Conservation (phyloP, 148 eudicot species). For the Amaranthus palmeri region DNA sequence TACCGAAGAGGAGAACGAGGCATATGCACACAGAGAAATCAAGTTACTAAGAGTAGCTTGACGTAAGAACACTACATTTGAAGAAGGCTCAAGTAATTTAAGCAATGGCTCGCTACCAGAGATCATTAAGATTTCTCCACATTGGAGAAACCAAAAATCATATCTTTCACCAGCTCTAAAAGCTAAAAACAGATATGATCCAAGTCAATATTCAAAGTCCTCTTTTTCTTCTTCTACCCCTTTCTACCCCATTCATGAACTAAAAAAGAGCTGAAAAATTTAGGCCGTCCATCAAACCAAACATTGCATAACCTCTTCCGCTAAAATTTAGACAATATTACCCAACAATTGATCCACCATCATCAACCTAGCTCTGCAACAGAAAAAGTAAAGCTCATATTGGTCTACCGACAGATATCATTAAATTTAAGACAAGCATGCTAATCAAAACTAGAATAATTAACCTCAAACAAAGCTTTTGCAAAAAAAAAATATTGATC, state of each 20-base stretch:
- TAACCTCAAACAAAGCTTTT: background rate
- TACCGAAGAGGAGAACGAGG: conserved; percentile 34
- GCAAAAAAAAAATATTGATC: background rate
- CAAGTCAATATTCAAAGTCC: background rate
- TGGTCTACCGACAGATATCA: background rate
- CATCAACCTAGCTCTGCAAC: conserved; percentile 16
- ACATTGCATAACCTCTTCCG: background rate
- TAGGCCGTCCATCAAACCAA: conserved; percentile 8
- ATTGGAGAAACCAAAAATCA: conserved; percentile 32
- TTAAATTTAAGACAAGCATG: background rate
- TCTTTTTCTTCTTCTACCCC: conserved; percentile 7
- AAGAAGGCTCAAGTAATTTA: conserved; percentile 28
- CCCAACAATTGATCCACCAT: conserved; percentile 3
- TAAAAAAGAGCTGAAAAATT: background rate
- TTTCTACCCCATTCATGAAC: conserved; percentile 4
- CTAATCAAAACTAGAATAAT: background rate
- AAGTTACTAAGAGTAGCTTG: conserved; percentile 29
- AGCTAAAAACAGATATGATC: background rate
- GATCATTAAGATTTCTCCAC: conserved; percentile 58
- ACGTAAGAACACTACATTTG: conserved; percentile 28
- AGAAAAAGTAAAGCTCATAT: background rate
- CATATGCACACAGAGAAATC: conserved; percentile 31
- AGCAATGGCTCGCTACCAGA: conserved; percentile 44
- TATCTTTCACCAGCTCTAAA: background rate
- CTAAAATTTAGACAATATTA: background rate